Evolutionary conservation across 2,329 filamentous ascomycete genomes (phyloP), one percentile per base, ranked within the genome.

Genomic region (Fusarium sp.): DNA sequence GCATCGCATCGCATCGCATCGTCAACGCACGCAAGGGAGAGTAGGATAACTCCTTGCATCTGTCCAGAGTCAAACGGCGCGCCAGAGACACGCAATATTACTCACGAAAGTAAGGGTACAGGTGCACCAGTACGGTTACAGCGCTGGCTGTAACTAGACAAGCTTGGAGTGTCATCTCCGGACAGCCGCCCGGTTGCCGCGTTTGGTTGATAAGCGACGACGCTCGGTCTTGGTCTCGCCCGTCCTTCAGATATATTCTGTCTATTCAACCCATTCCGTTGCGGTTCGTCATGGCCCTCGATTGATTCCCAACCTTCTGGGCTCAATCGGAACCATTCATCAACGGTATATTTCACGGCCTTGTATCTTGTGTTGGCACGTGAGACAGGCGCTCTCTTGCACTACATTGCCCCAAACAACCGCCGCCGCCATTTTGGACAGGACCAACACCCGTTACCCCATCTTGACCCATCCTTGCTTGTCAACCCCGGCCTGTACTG

Each of bases 181-280:
- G 64, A 51, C 58, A 51, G 32, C 58, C 58, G 62, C 67, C 56
- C 38, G 47, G 34, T 71, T 71, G 53, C 64, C 65, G 60, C 60
- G 64, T 60, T 61, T 65, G 53, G 56, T 65, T 46, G 44, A 58
- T 30, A 44, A 41, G 41, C 58, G 48, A 64, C 55, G 18, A 27
- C 30, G 40, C 62, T 65, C 60, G 60, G 62, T 49, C 51, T 53
- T n/a, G 24, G 32, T 18, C 58, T 57, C 44, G 58, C 64, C 48
- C 40, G 48, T 59, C n/a, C 34, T 49, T 54, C 47, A 59, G 61
- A 59, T 59, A 65, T 65, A 65, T 52, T n/a, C 25, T 45, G 25
- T 38, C 62, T 51, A 20, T 32, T 47, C 40, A 29, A 25, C 54
- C 43, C 43, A 15, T 30, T 46, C 18, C 11, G 30, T 30, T 51